Conservation (phyloP, 495 filamentous ascomycete genomes). For the Hypoxylon fuscum region DNA sequence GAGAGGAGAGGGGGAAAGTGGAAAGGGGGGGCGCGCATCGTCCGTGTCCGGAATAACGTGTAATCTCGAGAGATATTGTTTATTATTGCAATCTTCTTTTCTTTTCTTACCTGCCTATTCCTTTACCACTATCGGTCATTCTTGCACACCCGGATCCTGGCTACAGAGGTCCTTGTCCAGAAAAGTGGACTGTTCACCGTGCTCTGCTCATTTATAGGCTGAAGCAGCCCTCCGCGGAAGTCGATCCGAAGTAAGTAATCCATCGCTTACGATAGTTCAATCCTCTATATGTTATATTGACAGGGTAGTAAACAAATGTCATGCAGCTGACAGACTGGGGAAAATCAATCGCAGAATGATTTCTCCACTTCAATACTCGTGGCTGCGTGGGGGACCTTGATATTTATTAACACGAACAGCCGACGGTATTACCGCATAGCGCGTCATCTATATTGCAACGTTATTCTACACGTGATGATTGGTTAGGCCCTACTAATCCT, state of each 20-base stretch:
- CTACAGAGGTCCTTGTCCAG: conserved; percentile 20
- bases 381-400: conserved; percentile 5
- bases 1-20: not conserved
- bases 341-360: conserved; percentile 12
- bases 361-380: conserved; percentile 12
- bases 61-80: conserved; percentile 19
- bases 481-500: no score
- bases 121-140: conserved; percentile 10
- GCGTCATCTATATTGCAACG: no score
- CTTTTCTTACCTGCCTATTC: conserved; percentile 22
- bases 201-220: conserved; percentile 18
- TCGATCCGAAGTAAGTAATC: conserved; percentile 20
- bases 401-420: not conserved
- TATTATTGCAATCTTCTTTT: conserved; percentile 2
- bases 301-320: conserved; percentile 6
- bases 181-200: conserved; percentile 20
- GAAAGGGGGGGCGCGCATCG: conserved; percentile 1
- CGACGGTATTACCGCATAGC: no score
- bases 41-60: conserved; percentile 1
- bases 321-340: conserved; percentile 13
- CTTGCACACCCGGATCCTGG: conserved; percentile 20
- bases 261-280: conserved; percentile 15
- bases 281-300: not conserved
- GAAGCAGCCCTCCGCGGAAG: not conserved
- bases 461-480: no score